phyloP scores from a whole-genome alignment of 2,329 filamentous ascomycete species.

The Nannizziopsis arthrosporioides region DNA sequence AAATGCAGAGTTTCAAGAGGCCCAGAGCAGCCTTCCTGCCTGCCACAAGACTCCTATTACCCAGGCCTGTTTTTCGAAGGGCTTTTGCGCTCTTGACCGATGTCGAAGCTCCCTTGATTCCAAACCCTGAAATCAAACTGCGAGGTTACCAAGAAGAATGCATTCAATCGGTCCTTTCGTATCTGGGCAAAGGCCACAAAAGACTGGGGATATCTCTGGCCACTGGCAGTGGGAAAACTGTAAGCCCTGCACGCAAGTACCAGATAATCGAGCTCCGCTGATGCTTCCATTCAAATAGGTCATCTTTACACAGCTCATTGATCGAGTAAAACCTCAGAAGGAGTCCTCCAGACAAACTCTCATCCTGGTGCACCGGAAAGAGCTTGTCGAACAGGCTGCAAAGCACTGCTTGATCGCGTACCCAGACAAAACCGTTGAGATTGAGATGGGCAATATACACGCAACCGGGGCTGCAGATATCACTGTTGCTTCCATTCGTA shows the following conservation, averaged over 20 bases:
- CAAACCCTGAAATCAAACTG: conserved; percentile 43
- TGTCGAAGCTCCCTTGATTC: conserved; percentile 10
- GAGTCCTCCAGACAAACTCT: conserved; percentile 61
- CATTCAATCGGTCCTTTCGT: conserved; percentile 64
- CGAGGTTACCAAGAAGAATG: conserved; percentile 86
- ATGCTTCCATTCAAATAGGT: conserved; percentile 45
- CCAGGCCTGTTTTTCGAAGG: not conserved
- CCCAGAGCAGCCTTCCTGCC: conserved; percentile 20
- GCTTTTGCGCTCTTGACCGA: not conserved
- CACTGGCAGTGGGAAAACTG: conserved; percentile 82
- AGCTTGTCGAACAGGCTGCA: conserved; percentile 89
- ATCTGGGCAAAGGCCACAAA: conserved; percentile 60
- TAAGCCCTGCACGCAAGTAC: conserved; percentile 27
- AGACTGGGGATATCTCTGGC: conserved; percentile 74
- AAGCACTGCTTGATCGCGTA: conserved; percentile 72
- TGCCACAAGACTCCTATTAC: not conserved
- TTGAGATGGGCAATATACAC: conserved; percentile 75
- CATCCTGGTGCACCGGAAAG: conserved; percentile 81
- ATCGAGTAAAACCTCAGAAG: conserved; percentile 52
- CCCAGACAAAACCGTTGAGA: conserved; percentile 66
- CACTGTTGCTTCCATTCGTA: conserved; percentile 81
- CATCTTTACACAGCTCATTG: conserved; percentile 91
- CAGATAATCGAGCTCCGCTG: not conserved
- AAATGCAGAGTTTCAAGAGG: conserved; percentile 19
- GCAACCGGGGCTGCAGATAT: conserved; percentile 79